These are phyloP conservation scores for Aquilaria sinensis DNA, from an alignment of 345 rosid genomes.

Conservation along the genomic window DNA sequence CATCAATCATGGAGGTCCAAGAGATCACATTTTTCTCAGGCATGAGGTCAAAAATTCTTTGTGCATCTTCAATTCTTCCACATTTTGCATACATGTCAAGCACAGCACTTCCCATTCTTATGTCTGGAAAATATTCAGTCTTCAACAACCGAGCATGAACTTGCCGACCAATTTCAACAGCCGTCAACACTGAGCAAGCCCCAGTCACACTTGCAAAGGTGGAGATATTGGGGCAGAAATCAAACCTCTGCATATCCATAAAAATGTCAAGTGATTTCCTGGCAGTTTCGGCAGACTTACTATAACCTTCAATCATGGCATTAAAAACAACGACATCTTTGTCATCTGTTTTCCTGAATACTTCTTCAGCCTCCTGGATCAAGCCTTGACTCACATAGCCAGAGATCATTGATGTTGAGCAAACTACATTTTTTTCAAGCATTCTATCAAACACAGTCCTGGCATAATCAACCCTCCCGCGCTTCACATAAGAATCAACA, in stretches of 20 bases:
- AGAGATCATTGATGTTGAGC: constrained; percentile 89
- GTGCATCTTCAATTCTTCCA: constrained; percentile 60
- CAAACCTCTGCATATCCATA: constrained; percentile 53
- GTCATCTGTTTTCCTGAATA: constrained; percentile 38
- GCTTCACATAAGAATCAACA: constrained; percentile 75
- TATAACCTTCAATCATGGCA: constrained; percentile 94
- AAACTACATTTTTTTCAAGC: constrained; percentile 54
- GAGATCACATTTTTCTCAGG: constrained; percentile 68
- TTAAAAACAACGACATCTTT: constrained; percentile 84
- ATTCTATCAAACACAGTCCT: constrained; percentile 68
- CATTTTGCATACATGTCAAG: constrained; percentile 90
- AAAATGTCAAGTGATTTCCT: constrained; percentile 47
- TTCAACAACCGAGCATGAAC: constrained; percentile 70
- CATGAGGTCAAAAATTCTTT: constrained; percentile 57
- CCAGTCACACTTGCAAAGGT: constrained; percentile 81
- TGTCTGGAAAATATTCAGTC: constrained; percentile 34
- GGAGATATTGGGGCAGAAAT: constrained; percentile 59
- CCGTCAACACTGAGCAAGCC: constrained; percentile 66
- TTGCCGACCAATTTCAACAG: constrained; percentile 62
- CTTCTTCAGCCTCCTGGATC: constrained; percentile 55
- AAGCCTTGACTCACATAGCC: constrained; percentile 73
- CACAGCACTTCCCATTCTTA: constrained; percentile 85
- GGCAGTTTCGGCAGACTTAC: constrained; percentile 51
- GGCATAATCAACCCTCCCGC: constrained; percentile 47
- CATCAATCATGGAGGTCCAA: constrained; percentile 97